Evolutionary conservation across 805 yeast genomes (phyloP), one percentile per base, ranked within the genome.

Genomic region (Jamesozyma gamospora): DNA sequence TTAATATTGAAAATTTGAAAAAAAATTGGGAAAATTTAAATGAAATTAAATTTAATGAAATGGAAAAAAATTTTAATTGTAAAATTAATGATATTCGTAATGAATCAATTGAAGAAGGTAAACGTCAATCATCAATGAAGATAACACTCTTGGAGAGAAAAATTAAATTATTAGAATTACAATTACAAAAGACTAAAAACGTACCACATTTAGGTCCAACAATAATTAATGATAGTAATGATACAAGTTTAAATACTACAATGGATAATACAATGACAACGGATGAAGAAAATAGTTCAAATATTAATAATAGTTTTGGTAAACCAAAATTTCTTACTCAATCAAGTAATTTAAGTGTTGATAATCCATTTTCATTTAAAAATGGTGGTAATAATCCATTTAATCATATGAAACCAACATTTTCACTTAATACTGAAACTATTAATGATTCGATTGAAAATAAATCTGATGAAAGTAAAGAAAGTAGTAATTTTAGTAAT

Each of bases 161-260:
- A 43, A 49, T 58, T 7, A 41, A 52, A 3, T 53, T 58, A 34
- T 40, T 58, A 18, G 61, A 55, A 40, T 35, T 37, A 18, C 52
- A 56, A 60, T 39, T 35, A 57, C 63, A 44, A 60, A 64, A 36
- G 60, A 66, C 19, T 65, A 62, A 27, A 67, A 64, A 18, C n/a
- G 34, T 67, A 70, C 2, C 30, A 7, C 30, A 4, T 8, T 9
- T 14, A 16, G 13, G 19, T 30, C 32, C 16, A 30, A 4, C 18
- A 5, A 10, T 30, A 16, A 5, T n/a, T 11, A 10, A 10, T 30
- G 19, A 15, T 8, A 9, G 16, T 4, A 18, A 12, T 18, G 15
- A 31, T 18, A 12, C 34, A 18, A 16, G n/a, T 12, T 16, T 13
- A 18, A 31, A 31, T 11, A 18, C 8, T 31, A 18, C 14, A 17